A percentile compares a stretch with the other conserved stretches of the same genome.
These are phyloP conservation scores for Fusarium udum DNA, from an alignment of 2,329 filamentous ascomycete genomes.

Conservation along the genomic window DNA sequence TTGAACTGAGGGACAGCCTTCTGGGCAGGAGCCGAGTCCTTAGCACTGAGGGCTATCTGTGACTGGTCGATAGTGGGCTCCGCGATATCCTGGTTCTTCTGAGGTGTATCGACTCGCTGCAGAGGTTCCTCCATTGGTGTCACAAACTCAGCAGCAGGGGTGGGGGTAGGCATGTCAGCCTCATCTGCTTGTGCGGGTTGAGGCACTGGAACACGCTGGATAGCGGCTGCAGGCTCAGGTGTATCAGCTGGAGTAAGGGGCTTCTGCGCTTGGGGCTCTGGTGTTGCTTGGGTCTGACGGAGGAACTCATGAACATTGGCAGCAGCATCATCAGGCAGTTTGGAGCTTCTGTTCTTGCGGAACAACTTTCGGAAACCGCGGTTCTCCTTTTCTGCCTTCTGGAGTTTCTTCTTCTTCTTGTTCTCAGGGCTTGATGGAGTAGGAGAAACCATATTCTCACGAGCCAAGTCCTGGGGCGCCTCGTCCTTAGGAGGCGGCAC, in stretches of 20 bases:
- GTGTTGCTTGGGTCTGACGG: constrained; percentile 48
- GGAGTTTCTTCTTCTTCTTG: constrained; percentile 59
- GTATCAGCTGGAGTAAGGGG: constrained; percentile 37
- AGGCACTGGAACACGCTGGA: constrained; percentile 7
- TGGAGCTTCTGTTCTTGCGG: constrained; percentile 69
- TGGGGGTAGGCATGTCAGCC: constrained; percentile 26
- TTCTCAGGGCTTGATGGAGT: constrained; percentile 54
- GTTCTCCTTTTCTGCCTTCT: constrained; percentile 61
- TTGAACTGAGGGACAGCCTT: constrained; percentile 72
- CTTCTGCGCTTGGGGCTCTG: constrained; percentile 30
- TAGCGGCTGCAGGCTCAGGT: constrained; percentile 39
- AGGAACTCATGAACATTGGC: constrained; percentile 63
- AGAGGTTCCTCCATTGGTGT: constrained; percentile 39
- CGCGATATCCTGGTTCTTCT: constrained; percentile 33
- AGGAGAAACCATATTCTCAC: constrained; percentile 38
- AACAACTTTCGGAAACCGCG: constrained; percentile 72
- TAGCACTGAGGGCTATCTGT: constrained; percentile 28
- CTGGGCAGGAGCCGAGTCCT: constrained; percentile 23
- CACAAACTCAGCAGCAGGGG: constrained; percentile 32
- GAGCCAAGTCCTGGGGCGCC: constrained; percentile 29
- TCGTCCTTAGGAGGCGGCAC: constrained; percentile 42
- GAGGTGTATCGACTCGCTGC: constrained; percentile 33
- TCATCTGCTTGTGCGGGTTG: constrained; percentile 14
- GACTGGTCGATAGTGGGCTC: constrained; percentile 34
- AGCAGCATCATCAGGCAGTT: constrained; percentile 63